These are phyloP conservation scores for Seiridium cupressi DNA, from an alignment of 2,329 filamentous ascomycete genomes.

Conservation along the genomic window DNA sequence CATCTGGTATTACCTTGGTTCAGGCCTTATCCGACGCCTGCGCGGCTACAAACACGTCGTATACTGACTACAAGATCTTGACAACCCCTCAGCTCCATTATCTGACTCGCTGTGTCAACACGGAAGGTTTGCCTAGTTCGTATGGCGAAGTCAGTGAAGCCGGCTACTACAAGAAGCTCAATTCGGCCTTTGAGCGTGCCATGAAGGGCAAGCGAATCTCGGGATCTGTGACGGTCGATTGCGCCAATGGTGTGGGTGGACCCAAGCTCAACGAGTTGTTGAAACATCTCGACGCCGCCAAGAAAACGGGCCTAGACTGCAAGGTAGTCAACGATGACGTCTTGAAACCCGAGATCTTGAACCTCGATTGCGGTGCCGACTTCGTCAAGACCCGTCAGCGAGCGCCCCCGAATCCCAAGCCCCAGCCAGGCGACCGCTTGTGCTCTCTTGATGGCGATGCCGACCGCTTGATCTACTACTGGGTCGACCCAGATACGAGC, in stretches of 20 bases:
- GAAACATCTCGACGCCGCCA: constrained; percentile 72
- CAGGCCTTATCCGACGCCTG: constrained; percentile 77
- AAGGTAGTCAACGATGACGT: constrained; percentile 92
- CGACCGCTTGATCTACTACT: constrained; percentile 95
- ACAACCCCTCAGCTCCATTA: constrained; percentile 99
- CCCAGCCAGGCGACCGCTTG: constrained; percentile 72
- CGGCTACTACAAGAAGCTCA: constrained; percentile 94
- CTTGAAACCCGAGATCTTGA: constrained; percentile 82
- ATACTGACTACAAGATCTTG: constrained; percentile 83
- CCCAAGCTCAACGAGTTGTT: constrained; percentile 85
- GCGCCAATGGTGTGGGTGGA: constrained; percentile 93
- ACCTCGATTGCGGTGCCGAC: constrained; percentile 93
- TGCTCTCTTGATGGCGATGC: constrained; percentile 95
- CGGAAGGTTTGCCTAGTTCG: constrained; percentile 77
- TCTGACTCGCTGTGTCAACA: constrained; percentile 91
- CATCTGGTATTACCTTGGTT: constrained; percentile 83
- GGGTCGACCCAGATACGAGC: constrained; percentile 71
- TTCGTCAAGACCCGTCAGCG: constrained; percentile 97
- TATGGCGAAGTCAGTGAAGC: constrained; percentile 88
- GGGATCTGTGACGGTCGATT: constrained; percentile 82
- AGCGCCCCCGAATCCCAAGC: constrained; percentile 79
- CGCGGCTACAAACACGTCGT: constrained; percentile 70
- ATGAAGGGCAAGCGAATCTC: constrained; percentile 73
- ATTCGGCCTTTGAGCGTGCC: constrained; percentile 78
- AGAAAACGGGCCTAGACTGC: constrained; percentile 69